Conservation (phyloP, 139 green algal genomes). For the Yamagishiella unicocca region DNA sequence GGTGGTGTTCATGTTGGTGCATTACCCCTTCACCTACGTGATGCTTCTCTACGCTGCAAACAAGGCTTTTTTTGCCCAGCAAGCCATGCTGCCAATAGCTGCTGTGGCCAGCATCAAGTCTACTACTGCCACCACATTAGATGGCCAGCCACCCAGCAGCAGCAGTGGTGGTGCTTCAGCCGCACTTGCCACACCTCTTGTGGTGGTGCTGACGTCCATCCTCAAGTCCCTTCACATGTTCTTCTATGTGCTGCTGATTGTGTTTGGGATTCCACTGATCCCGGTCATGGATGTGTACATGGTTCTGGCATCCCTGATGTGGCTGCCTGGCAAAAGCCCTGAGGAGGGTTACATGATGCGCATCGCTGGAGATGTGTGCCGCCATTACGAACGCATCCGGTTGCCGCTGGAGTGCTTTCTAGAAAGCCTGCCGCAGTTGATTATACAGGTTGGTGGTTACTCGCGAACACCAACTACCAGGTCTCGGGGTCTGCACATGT, state of each 20-base stretch:
- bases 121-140: too few relatives aligned
- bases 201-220: not conserved
- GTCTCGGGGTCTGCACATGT: not conserved
- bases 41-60: not conserved
- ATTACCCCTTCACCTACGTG: not conserved
- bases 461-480: not conserved
- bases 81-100: not conserved
- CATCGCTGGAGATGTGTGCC: not conserved
- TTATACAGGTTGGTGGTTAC: not conserved
- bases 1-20: not conserved
- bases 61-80: not conserved
- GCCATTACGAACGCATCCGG: conserved; percentile 12
- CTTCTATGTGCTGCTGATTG: conserved; percentile 5
- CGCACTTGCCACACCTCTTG: not conserved
- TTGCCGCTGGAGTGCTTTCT: conserved; percentile 20
- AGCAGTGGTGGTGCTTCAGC: not conserved
- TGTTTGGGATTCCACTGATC: not conserved
- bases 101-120: too few relatives aligned
- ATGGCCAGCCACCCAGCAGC: not conserved
- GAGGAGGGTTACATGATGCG: not conserved
- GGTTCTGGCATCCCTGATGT: not conserved
- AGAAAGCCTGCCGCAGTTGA: not conserved
- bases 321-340: not conserved
- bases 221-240: too few relatives aligned
- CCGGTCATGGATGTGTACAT: not conserved